phyloP scores from a whole-genome alignment of 192 early-diverging fungal genomes.

The Coemansia aciculifera region DNA sequence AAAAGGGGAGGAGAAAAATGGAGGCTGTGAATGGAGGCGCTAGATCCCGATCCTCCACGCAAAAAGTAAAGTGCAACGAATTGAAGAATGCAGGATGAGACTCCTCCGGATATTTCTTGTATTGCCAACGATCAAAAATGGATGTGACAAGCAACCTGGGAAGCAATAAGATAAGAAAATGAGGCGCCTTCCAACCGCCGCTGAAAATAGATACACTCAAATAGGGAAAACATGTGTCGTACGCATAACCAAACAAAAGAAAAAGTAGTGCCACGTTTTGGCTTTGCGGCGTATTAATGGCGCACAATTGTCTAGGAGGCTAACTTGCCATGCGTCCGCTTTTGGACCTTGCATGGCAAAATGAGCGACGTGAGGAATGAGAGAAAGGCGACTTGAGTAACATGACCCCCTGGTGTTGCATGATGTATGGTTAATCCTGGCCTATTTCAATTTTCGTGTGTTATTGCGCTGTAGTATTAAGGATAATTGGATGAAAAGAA shows the following conservation, averaged over 20 bases:
- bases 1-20: background rate
- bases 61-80: background rate
- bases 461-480: background rate
- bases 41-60: background rate
- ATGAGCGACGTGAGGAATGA: background rate
- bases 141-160: background rate
- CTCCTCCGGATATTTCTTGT: background rate
- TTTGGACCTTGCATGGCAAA: slow-evolving; percentile 3
- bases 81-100: background rate
- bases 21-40: background rate
- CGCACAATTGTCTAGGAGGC: background rate
- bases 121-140: background rate
- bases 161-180: background rate
- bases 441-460: background rate
- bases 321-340: background rate
- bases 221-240: background rate
- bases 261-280: slow-evolving; percentile 7
- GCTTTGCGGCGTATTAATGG: background rate
- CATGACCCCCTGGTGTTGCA: slow-evolving; percentile 2
- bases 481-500: background rate
- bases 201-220: background rate
- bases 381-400: background rate
- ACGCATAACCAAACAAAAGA: background rate
- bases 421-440: background rate
- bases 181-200: background rate